Conservation (phyloP, 192 early-diverging fungal genomes). For the Kickxella alabastrina region DNA sequence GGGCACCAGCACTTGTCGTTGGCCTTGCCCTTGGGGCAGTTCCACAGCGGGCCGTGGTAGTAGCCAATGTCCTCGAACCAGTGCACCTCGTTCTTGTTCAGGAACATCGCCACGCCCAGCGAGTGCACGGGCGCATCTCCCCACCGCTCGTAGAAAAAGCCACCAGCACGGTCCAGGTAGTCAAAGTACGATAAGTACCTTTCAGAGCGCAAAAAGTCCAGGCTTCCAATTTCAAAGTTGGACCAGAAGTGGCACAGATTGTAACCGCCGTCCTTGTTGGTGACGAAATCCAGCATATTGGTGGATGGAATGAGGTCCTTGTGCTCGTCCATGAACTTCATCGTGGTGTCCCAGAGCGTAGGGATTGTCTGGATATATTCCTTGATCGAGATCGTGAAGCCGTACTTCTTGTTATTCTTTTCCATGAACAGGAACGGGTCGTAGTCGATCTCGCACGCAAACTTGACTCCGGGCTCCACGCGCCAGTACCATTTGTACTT, state of each 20-base stretch:
- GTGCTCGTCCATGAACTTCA: constrained; percentile 53
- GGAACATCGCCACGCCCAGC: constrained; percentile 57
- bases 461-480: constrained; percentile 76
- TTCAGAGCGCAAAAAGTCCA: constrained; percentile 58
- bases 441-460: constrained; percentile 74
- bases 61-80: constrained; percentile 74
- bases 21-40: constrained; percentile 34
- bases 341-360: constrained; percentile 67
- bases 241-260: constrained; percentile 72
- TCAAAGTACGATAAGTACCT: constrained; percentile 62
- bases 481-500: constrained; percentile 82
- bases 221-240: constrained; percentile 72
- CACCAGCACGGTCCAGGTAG: constrained; percentile 68
- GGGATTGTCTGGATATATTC: constrained; percentile 67
- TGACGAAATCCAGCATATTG: constrained; percentile 59
- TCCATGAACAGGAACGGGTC: constrained; percentile 79
- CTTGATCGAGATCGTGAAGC: constrained; percentile 65
- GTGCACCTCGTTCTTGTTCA: constrained; percentile 56
- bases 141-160: constrained; percentile 75
- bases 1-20: constrained; percentile 47
- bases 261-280: constrained; percentile 53
- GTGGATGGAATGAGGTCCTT: constrained; percentile 52
- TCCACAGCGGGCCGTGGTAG: constrained; percentile 50
- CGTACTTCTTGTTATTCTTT: constrained; percentile 68
- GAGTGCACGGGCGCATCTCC: constrained; percentile 59